Evolutionary conservation across 2,329 filamentous ascomycete species (phyloP).

Genomic region (Aspergillus texensis): DNA sequence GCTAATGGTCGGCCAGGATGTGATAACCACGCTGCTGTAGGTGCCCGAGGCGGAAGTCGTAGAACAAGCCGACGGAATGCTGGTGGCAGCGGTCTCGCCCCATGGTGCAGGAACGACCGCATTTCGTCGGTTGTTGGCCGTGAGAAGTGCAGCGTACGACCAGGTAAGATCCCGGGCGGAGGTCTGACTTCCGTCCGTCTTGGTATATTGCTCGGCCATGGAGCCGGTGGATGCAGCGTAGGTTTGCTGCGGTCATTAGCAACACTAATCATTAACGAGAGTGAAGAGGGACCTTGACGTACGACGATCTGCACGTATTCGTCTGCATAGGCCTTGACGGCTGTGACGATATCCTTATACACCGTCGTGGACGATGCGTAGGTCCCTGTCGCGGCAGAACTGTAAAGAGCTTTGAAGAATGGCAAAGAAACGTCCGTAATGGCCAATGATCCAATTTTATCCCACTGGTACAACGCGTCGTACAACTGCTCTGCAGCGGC

Average conservation of each 20-base stretch:
- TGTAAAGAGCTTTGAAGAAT: constrained; percentile 71
- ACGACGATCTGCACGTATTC: constrained; percentile 54
- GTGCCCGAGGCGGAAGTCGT: constrained; percentile 35
- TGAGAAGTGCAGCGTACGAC: constrained; percentile 49
- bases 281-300: constrained; percentile 12
- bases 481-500: constrained; percentile 81
- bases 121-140: constrained; percentile 36
- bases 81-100: constrained; percentile 33
- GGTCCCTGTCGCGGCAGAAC: constrained; percentile 62
- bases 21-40: constrained; percentile 37
- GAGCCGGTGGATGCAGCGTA: constrained; percentile 34
- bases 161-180: constrained; percentile 49
- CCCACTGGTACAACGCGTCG: constrained; percentile 73
- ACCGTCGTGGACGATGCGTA: constrained; percentile 60
- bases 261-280: background rate
- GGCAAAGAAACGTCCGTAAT: constrained; percentile 66
- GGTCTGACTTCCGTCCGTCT: constrained; percentile 33
- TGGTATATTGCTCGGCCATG: constrained; percentile 46
- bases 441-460: constrained; percentile 62
- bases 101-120: constrained; percentile 36
- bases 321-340: constrained; percentile 67
- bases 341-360: constrained; percentile 59
- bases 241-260: constrained; percentile 22
- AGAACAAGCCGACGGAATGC: constrained; percentile 33
- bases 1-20: constrained; percentile 33